These are phyloP conservation scores for Ustilago trichophora DNA, from an alignment of 1,284 basidiomycete genomes.

Conservation along the genomic window DNA sequence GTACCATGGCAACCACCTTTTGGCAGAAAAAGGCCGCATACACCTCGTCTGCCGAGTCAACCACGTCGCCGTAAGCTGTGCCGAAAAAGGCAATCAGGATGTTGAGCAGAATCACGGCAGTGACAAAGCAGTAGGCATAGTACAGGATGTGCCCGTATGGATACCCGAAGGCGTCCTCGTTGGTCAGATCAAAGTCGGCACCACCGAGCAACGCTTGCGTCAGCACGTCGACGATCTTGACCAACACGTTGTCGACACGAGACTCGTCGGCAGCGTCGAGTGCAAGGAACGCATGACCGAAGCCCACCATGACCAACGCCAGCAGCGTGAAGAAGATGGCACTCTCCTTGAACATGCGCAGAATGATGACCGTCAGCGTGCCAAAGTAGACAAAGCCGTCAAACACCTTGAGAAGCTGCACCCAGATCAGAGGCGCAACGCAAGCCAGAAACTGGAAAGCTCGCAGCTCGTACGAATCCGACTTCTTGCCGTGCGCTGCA, in stretches of 20 bases:
- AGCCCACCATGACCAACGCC: constrained; percentile 82
- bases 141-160: constrained; percentile 78
- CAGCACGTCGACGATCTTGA: constrained; percentile 77
- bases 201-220: constrained; percentile 78
- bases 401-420: constrained; percentile 51
- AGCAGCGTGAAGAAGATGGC: constrained; percentile 72
- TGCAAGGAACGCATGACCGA: constrained; percentile 85
- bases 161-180: constrained; percentile 42
- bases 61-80: constrained; percentile 61
- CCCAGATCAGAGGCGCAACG: constrained; percentile 59
- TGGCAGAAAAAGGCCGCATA: constrained; percentile 46
- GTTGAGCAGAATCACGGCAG: constrained; percentile 55
- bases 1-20: constrained; percentile 67
- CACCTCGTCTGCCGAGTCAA: constrained; percentile 50
- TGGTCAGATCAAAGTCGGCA: constrained; percentile 48
- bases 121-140: constrained; percentile 69
- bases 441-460: constrained; percentile 58
- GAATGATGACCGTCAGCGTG: constrained; percentile 52
- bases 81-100: constrained; percentile 87
- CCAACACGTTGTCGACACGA: constrained; percentile 70
- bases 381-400: constrained; percentile 70
- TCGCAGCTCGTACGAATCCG: constrained; percentile 44
- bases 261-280: constrained; percentile 88
- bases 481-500: constrained; percentile 27
- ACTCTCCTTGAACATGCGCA: constrained; percentile 87